Conservation (phyloP, 2,329 filamentous ascomycete genomes). For the Paecilomyces sp. region DNA sequence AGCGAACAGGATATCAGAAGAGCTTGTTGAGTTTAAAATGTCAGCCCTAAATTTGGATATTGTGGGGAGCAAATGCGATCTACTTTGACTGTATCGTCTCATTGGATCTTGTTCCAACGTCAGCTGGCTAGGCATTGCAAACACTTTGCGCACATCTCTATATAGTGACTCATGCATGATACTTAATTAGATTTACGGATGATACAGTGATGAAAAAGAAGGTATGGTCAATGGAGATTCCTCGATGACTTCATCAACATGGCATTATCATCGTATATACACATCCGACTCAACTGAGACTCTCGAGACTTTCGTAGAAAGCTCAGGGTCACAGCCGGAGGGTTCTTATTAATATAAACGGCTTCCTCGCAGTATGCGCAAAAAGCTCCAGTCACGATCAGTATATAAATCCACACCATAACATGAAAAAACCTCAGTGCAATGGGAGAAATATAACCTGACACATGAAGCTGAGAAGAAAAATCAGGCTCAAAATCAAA, state of each 20-base stretch:
- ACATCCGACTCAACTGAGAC: neutral
- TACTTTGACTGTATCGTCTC: too few species aligned
- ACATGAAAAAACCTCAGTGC: neutral
- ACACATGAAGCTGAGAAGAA: neutral
- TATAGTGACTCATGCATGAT: too few species aligned
- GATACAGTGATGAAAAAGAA: neutral
- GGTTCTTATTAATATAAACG: neutral
- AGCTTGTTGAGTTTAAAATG: too few species aligned
- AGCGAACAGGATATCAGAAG: too few species aligned
- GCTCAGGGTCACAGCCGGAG: neutral
- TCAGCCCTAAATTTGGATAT: too few species aligned
- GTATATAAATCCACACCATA: neutral
- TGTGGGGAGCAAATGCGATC: too few species aligned
- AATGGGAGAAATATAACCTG: neutral
- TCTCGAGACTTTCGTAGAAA: neutral
- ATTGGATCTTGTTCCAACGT: too few species aligned
- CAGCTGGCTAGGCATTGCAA: too few species aligned
- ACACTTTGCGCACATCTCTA: too few species aligned
- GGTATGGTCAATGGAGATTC: neutral
- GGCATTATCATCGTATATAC: neutral
- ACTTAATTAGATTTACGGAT: too few species aligned
- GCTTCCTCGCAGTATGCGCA: neutral
- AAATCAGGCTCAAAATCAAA: neutral
- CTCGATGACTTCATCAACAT: neutral
- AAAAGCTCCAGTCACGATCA: neutral